Conservation (phyloP, 2,329 filamentous ascomycete genomes). For the Penicillium sp. region DNA sequence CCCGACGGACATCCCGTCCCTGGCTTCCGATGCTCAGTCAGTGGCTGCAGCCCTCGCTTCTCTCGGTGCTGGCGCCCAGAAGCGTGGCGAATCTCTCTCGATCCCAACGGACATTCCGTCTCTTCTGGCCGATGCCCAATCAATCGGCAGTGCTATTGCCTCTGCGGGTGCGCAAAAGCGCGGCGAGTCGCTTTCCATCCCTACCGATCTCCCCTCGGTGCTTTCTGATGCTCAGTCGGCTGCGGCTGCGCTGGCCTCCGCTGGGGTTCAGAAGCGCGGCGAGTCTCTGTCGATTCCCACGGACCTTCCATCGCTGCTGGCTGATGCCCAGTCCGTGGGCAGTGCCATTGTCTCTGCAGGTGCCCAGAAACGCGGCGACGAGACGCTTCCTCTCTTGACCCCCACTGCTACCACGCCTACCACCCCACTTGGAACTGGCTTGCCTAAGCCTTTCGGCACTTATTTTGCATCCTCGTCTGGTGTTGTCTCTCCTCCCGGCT, state of each 20-base stretch:
- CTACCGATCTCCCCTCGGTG: too few relatives aligned
- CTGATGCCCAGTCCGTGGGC: constrained; percentile 8
- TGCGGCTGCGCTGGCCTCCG: neutral
- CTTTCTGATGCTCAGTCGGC: neutral
- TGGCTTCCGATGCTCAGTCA: constrained; percentile 13
- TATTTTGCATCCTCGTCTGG: neutral
- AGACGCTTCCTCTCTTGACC: constrained; percentile 2
- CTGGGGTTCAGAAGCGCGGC: constrained; percentile 6
- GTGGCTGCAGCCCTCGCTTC: constrained; percentile 9
- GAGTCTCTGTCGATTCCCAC: constrained; percentile 4
- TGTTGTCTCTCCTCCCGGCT: neutral
- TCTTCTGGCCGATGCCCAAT: neutral
- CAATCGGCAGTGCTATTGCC: constrained; percentile 3
- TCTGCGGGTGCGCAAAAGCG: constrained; percentile 13
- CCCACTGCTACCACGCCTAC: constrained; percentile 9
- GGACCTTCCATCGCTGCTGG: constrained; percentile 7
- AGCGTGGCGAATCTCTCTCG: constrained; percentile 10
- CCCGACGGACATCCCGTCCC: constrained; percentile 11
- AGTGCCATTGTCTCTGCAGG: constrained; percentile 2
- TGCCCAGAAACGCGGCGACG: constrained; percentile 11
- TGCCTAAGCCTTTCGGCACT: neutral
- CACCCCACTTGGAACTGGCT: constrained; percentile 6
- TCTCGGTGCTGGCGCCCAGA: constrained; percentile 3
- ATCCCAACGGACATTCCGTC: constrained; percentile 13
- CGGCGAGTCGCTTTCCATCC: neutral